phyloP scores from a whole-genome alignment of 371 early-diverging fungal species.

The Actinomortierella wolfii region DNA sequence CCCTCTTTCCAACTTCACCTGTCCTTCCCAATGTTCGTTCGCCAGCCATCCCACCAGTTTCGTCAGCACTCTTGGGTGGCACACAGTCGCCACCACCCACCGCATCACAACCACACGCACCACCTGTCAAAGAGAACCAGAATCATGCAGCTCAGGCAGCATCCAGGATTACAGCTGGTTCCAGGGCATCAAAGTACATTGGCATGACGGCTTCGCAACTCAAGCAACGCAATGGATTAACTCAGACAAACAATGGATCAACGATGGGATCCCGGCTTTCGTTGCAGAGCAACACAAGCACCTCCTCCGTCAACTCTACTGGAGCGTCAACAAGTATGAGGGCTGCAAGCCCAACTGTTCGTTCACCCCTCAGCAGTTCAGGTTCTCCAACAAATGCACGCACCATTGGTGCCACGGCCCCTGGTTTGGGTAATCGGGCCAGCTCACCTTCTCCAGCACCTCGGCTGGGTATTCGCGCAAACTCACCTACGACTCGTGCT shows the following conservation, averaged over 20 bases:
- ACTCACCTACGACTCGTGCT: slow-evolving; percentile 31
- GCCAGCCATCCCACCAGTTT: slow-evolving; percentile 8
- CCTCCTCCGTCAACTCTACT: slow-evolving; percentile 1
- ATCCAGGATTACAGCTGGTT: slow-evolving; percentile 56
- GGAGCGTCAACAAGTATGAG: too few relatives aligned
- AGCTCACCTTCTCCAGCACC: slow-evolving; percentile 38
- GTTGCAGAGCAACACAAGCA: slow-evolving; percentile 11
- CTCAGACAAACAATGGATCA: slow-evolving; percentile 20
- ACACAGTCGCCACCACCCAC: slow-evolving; percentile 4
- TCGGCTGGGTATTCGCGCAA: slow-evolving; percentile 17
- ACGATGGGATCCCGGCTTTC: slow-evolving; percentile 11
- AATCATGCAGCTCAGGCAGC: slow-evolving; percentile 50
- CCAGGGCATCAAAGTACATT: slow-evolving; percentile 63
- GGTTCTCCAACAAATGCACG: too few relatives aligned
- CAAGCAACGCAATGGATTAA: slow-evolving; percentile 48
- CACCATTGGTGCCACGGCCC: too few relatives aligned
- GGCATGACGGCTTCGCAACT: slow-evolving; percentile 65
- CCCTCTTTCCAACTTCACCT: slow-evolving; percentile 42
- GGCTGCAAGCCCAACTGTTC: too few relatives aligned
- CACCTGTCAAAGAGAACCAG: slow-evolving; percentile 1
- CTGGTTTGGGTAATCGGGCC: slow-evolving; percentile 3
- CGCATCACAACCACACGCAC: slow-evolving; percentile 8
- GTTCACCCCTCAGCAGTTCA: too few relatives aligned
- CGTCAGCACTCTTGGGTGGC: slow-evolving; percentile 10
- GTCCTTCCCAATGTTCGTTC: slow-evolving; percentile 13